These are phyloP conservation scores for Pleurotus citrinopileatus DNA, from an alignment of 768 basidiomycete species.

Conservation along the genomic window DNA sequence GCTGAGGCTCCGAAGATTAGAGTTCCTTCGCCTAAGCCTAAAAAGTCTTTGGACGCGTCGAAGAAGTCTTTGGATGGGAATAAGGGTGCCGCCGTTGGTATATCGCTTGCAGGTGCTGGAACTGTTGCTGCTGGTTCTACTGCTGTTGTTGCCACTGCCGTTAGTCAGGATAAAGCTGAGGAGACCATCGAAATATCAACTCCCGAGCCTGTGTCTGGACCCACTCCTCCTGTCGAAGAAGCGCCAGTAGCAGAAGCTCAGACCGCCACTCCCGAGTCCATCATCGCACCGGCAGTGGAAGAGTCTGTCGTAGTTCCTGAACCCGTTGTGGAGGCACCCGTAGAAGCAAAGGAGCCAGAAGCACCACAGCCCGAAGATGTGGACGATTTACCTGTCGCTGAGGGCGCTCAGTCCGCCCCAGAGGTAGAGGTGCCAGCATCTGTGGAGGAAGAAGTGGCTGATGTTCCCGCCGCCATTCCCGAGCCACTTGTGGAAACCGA, in stretches of 20 bases:
- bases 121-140: slow-evolving; percentile 6
- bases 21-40: slow-evolving; percentile 26
- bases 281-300: not conserved
- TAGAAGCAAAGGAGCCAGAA: not conserved
- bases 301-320: not conserved
- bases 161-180: not conserved
- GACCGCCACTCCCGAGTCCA: slow-evolving; percentile 3
- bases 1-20: slow-evolving; percentile 11
- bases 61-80: slow-evolving; percentile 3
- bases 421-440: not conserved
- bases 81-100: slow-evolving; percentile 13
- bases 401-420: not conserved
- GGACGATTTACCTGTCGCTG: not conserved
- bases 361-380: too few relatives aligned
- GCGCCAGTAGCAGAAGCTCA: not conserved
- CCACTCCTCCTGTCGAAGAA: too few relatives aligned
- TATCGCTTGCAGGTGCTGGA: slow-evolving; percentile 18
- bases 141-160: not conserved
- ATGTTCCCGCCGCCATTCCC: slow-evolving; percentile 2
- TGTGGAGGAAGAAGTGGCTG: slow-evolving; percentile 8
- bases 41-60: slow-evolving; percentile 24
- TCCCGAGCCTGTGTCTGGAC: slow-evolving; percentile 8
- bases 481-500: not conserved
- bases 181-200: not conserved
- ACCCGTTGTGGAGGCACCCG: not conserved